Base-by-base conservation (phyloP, 176 grass and related monocot genomes). In the Aegilops sharonensis region DNA sequence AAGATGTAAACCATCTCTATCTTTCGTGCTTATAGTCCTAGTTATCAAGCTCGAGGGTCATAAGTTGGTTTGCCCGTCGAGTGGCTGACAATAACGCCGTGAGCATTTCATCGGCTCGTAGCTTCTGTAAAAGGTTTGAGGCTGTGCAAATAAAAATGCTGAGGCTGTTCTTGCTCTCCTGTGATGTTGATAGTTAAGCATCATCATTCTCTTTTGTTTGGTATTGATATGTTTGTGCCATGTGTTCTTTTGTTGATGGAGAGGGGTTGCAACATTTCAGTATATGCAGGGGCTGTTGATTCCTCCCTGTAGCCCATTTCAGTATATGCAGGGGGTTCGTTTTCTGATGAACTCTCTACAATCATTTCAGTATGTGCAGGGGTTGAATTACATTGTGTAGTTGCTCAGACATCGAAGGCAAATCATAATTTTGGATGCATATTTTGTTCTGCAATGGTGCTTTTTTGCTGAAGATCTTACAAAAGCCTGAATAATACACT, bases 1-100 rank as follows among this genome's bases (percentile, higher is more conserved):
- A 80, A 80, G 69, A 62, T 90, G 85, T 73, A 87, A 72, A 87
- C 34, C 66, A 48, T 74, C 66, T 79, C 7, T 45, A 60, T 83
- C 5, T 5, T 39, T 39, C 36, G 14, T 52, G 54, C 74, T 79
- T 45, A 84, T 72, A 85, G 59, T 64, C 72, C 64, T 78, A 11
- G 13, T 74, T 63, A 54, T 17, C 31, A 17, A 52, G 48, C 11
- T 17, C 5, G 48, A 52, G 48, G 48, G 6, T 52, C 1, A 17
- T 1, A 52, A 52, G 48, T 52, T 17, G 48, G 48, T 52, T 43
- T 11, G 13, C 47, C 14, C 2, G 40, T 12, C 20, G 73, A 48
- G 27, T 52, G 24, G 21, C 32, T 81, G 2, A 39, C 40, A 21
- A 29, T 56, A 21, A 48, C 45, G 13, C 13, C 12, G 13, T 50